These are phyloP conservation scores for Aegilops bicornis DNA, from an alignment of 176 grass and related monocot genomes.

Conservation along the genomic window DNA sequence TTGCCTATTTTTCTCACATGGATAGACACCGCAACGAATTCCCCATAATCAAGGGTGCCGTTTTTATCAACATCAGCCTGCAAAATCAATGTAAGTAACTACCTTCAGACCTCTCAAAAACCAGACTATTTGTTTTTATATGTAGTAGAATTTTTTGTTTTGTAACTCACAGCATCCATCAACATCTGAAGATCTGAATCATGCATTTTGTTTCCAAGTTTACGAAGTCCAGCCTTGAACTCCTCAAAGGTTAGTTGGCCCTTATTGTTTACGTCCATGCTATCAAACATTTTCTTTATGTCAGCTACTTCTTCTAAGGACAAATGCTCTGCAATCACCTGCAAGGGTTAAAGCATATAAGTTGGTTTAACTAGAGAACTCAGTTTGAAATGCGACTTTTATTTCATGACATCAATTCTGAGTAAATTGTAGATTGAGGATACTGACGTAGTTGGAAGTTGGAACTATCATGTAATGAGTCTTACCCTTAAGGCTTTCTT, in stretches of 20 bases:
- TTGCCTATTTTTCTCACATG: slow-evolving; percentile 79
- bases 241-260: slow-evolving; percentile 78
- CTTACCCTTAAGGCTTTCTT: slow-evolving; percentile 92
- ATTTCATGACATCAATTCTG: background rate
- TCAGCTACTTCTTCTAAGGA: slow-evolving; percentile 84
- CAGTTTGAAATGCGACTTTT: background rate
- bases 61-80: slow-evolving; percentile 83
- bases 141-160: background rate
- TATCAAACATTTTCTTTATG: slow-evolving; percentile 82
- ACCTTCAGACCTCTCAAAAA: slow-evolving; percentile 12
- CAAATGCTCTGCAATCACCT: slow-evolving; percentile 89
- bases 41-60: slow-evolving; percentile 69
- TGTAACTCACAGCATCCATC: slow-evolving; percentile 82
- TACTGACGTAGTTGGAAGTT: background rate
- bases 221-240: slow-evolving; percentile 69
- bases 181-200: slow-evolving; percentile 69
- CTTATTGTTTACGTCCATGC: slow-evolving; percentile 65
- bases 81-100: slow-evolving; percentile 32
- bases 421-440: background rate
- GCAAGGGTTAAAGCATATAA: slow-evolving; percentile 28
- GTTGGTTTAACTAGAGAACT: slow-evolving; percentile 2
- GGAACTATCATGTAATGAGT: background rate
- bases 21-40: slow-evolving; percentile 90
- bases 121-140: background rate
- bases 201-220: slow-evolving; percentile 72